Conservation (phyloP, 768 basidiomycete species). For the Phanerochaete carnosa region DNA sequence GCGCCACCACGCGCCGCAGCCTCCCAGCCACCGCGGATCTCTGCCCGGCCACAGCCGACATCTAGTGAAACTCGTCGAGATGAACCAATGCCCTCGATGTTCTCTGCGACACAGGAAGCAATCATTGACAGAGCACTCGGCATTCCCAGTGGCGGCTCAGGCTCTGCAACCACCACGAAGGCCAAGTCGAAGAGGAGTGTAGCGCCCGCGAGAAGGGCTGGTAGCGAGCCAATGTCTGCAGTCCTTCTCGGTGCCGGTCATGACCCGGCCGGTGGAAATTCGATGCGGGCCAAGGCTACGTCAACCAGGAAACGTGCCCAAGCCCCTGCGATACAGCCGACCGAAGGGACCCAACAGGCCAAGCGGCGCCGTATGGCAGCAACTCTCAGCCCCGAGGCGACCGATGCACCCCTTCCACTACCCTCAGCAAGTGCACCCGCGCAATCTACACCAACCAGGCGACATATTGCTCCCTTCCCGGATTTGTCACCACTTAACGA, state of each 20-base stretch:
- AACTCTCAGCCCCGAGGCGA: neutral
- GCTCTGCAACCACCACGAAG: neutral
- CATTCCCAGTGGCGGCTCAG: neutral
- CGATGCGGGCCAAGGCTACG: neutral
- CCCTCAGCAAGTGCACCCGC: neutral
- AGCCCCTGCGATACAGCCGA: neutral
- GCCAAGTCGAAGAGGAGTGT: neutral
- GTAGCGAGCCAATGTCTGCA: neutral
- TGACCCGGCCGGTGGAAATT: neutral
- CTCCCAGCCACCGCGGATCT: neutral
- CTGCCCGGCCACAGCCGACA: neutral
- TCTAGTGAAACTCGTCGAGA: neutral
- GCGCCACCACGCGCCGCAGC: neutral
- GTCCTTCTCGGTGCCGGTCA: neutral
- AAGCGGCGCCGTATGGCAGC: neutral
- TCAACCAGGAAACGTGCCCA: neutral
- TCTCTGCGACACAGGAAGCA: neutral
- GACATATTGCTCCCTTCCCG: neutral
- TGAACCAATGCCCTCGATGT: neutral
- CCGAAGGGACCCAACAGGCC: neutral
- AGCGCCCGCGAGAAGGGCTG: neutral
- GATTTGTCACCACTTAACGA: neutral
- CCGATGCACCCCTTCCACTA: neutral
- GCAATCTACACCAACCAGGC: neutral
- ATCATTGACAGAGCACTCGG: slow-evolving; percentile 7